Percentiles rank a stretch among this genome's conserved stretches.
These are phyloP conservation scores for Leccinum pallidistipes DNA, from an alignment of 1,284 basidiomycete genomes.

Conservation along the genomic window DNA sequence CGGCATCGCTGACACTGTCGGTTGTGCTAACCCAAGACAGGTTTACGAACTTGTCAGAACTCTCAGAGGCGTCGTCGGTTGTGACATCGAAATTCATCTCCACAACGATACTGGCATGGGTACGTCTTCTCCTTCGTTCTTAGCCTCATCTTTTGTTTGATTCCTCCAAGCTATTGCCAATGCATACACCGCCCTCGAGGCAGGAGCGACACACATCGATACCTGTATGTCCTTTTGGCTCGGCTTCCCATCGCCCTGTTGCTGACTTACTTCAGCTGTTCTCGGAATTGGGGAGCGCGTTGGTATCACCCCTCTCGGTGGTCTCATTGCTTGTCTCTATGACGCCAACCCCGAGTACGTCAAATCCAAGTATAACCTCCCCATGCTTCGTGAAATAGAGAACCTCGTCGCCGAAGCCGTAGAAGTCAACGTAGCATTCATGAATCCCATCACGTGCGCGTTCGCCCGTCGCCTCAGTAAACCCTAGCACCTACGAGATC, in stretches of 20 bases:
- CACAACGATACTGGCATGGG: constrained; percentile 98
- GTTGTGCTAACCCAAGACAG: constrained; percentile 97
- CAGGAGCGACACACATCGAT: constrained; percentile 99
- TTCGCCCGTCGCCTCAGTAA: constrained; percentile 33
- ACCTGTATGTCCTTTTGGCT: constrained; percentile 61
- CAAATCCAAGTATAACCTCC: constrained; percentile 98
- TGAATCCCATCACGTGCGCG: constrained; percentile 85
- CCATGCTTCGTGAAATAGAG: constrained; percentile 97
- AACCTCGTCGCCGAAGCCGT: constrained; percentile 99
- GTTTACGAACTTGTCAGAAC: constrained; percentile 99
- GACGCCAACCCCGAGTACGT: constrained; percentile 97
- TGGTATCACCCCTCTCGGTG: constrained; percentile 97
- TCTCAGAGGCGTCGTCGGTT: constrained; percentile 90
- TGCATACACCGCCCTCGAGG: constrained; percentile 97
- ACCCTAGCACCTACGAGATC: constrained; percentile 98
- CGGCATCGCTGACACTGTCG: constrained; percentile 99
- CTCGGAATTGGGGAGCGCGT: constrained; percentile 99
- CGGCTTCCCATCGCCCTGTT: background rate
- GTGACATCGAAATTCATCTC: constrained; percentile 98
- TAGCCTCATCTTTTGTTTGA: constrained; percentile 4
- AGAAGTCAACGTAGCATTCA: constrained; percentile 97
- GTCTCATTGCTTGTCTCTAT: constrained; percentile 95
- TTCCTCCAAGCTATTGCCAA: constrained; percentile 85
- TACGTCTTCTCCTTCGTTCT: constrained; percentile 30
- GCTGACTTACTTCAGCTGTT: constrained; percentile 48